Evolutionary conservation across 176 grass and related monocot genomes (phyloP), one percentile per base, ranked within the genome.

Genomic region (Paspalum vaginatum): DNA sequence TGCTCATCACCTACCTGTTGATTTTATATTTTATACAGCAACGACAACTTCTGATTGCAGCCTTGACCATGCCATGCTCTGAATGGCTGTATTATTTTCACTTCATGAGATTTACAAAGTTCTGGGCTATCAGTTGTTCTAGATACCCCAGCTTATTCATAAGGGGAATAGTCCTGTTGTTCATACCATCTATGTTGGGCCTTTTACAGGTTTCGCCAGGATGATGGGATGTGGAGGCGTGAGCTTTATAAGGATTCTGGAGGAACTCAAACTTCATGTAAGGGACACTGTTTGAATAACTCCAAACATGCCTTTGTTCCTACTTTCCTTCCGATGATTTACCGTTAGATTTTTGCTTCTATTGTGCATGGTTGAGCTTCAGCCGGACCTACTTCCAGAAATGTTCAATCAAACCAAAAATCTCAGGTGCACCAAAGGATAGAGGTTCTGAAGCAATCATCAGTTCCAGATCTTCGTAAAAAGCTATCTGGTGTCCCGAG

Each of bases 181-280:
- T 57, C 58, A 50, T 72, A 49, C 42, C 48, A 83, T 62, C 41
- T 53, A 12, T 61, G 9, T 75, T 12, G 32, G 32, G 61, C 1
- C 16, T 72, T 78, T 79, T 83, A 17, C 81, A 94, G 84, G 84
- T 88, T 72, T 54, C 74, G 57, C 16, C 89, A 42, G 58, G 85
- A 38, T 82, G 84, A 94, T 82, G 89, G 74, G 47, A 91, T 67
- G 14, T 87, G 84, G 92, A 94, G 81, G 47, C 84, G 85, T 76
- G 86, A 91, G 64, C 89, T 91, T 25, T 94, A 87, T 61, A 84
- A 82, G 54, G 84, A 85, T 81, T 57, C 46, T 57, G 18, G 42
- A 15, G 62, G 32, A 87, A 61, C 50, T 32, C 54, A 78, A 48
- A 77, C 49, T 84, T 79, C 85, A 75, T 52, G 86, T 94, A 84